Conservation (phyloP, 768 basidiomycete genomes). For the Neoboletus brunneissimus region DNA sequence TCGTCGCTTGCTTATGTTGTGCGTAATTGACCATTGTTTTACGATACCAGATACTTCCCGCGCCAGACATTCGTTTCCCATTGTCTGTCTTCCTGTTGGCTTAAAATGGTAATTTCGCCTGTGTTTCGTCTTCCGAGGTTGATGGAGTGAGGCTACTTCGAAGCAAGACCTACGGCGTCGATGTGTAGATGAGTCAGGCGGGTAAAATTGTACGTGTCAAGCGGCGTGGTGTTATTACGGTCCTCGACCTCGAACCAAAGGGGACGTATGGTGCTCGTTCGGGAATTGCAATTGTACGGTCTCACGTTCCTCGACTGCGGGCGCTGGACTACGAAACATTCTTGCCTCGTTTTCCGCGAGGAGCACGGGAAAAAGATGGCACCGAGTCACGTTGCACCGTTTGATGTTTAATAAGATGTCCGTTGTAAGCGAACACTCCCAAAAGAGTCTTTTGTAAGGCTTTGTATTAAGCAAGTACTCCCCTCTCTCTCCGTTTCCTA, state of each 20-base stretch:
- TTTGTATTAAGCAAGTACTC: not conserved
- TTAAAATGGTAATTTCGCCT: not conserved
- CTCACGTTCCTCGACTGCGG: not conserved
- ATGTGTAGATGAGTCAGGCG: not conserved
- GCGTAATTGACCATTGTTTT: not conserved
- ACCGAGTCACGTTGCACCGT: conserved; percentile 3
- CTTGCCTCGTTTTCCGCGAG: conserved; percentile 9
- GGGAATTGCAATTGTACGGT: not conserved
- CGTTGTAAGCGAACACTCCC: conserved; percentile 3
- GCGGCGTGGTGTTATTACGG: not conserved
- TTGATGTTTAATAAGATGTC: conserved; percentile 4
- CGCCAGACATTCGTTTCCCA: not conserved
- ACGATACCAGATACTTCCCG: not conserved
- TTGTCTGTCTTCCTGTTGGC: not conserved
- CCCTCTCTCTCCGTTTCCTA: not conserved
- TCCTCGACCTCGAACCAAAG: not conserved
- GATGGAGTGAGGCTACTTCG: not conserved
- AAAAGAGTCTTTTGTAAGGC: not conserved
- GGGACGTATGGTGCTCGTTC: not conserved
- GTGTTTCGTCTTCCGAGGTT: not conserved
- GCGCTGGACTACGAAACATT: not conserved
- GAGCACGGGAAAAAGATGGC: not conserved
- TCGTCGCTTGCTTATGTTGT: not conserved
- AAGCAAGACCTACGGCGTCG: not conserved
- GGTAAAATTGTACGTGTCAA: not conserved